phyloP scores from a whole-genome alignment of 768 basidiomycete genomes.

The Krasilnikovozyma curviuscula region DNA sequence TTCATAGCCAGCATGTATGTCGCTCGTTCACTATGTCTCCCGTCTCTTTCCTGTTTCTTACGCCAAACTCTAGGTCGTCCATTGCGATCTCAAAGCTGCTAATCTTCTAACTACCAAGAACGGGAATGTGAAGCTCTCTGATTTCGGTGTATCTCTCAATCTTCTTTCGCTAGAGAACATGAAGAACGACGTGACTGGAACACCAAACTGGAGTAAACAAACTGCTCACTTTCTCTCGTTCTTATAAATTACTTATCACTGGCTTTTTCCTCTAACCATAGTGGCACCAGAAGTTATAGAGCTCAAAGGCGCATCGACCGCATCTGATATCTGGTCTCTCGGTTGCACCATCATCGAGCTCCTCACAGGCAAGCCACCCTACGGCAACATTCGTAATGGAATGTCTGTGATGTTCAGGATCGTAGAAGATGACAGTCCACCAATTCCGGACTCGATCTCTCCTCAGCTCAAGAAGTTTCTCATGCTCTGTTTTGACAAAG shows the following conservation, averaged over 20 bases:
- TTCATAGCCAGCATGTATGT: slow-evolving; percentile 45
- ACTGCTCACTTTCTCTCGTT: background rate
- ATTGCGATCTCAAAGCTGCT: slow-evolving; percentile 94
- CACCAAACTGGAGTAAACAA: slow-evolving; percentile 73
- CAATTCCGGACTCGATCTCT: slow-evolving; percentile 61
- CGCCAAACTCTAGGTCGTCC: slow-evolving; percentile 44
- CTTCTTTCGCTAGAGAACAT: slow-evolving; percentile 59
- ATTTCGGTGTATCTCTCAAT: slow-evolving; percentile 94
- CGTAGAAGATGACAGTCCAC: slow-evolving; percentile 79
- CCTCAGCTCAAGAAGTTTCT: slow-evolving; percentile 62
- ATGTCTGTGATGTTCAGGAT: slow-evolving; percentile 98
- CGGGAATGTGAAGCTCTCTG: slow-evolving; percentile 88
- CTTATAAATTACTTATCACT: background rate
- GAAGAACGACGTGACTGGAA: slow-evolving; percentile 48
- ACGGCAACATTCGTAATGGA: slow-evolving; percentile 67
- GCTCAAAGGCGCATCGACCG: slow-evolving; percentile 77
- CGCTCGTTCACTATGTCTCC: background rate
- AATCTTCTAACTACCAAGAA: slow-evolving; percentile 98
- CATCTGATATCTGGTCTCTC: slow-evolving; percentile 88
- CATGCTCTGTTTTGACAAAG: slow-evolving; percentile 71
- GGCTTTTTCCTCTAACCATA: slow-evolving; percentile 11
- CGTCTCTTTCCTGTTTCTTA: background rate
- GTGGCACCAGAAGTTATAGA: slow-evolving; percentile 97
- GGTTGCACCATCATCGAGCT: slow-evolving; percentile 90
- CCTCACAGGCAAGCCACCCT: slow-evolving; percentile 78